Evolutionary conservation across 176 grass and related monocot species (phyloP).

Genomic region (Carex scoparia): DNA sequence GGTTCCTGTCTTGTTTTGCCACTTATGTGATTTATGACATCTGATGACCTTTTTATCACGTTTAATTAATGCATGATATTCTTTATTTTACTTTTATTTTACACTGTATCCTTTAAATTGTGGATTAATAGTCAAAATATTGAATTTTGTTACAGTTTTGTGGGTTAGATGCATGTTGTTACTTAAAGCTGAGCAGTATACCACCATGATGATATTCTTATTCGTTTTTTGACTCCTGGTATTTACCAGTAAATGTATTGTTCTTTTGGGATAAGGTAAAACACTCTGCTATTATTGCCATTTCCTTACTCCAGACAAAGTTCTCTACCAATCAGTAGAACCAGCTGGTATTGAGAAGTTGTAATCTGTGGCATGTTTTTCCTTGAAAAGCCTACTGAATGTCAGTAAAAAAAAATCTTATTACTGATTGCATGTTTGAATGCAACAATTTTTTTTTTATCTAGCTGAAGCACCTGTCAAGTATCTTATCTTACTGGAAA

Average conservation of each 20-base stretch:
- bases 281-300: background rate
- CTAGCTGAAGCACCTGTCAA: background rate
- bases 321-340: background rate
- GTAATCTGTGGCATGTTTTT: background rate
- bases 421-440: background rate
- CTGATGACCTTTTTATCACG: background rate
- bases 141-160: background rate
- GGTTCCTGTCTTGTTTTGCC: conserved; percentile 6
- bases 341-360: background rate
- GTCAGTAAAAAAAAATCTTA: background rate
- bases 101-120: background rate
- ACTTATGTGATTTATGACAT: background rate
- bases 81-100: background rate
- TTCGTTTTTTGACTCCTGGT: background rate
- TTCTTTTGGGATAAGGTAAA: background rate
- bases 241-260: background rate
- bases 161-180: background rate
- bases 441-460: background rate
- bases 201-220: background rate
- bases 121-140: background rate
- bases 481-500: conserved; percentile 10
- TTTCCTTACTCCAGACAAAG: background rate
- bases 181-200: background rate
- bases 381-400: background rate
- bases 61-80: conserved; percentile 1